These are phyloP conservation scores for Trametes polyzona DNA, from an alignment of 1,284 basidiomycete species.

Conservation along the genomic window DNA sequence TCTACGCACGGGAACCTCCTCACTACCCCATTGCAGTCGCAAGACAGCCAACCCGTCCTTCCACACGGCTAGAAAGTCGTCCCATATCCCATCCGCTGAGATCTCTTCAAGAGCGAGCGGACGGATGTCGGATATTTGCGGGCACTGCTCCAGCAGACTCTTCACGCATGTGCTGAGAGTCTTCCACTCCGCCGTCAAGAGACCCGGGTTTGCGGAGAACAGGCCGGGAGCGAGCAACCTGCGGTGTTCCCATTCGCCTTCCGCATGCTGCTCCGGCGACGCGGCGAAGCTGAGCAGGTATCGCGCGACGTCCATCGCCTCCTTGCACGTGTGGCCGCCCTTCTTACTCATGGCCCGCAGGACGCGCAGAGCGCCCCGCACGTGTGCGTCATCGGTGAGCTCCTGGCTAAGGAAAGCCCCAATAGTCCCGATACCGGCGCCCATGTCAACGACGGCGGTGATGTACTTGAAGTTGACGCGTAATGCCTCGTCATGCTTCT, in stretches of 20 bases:
- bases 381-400: constrained; percentile 41
- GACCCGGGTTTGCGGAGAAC: constrained; percentile 60
- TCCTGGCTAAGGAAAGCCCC: constrained; percentile 51
- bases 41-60: constrained; percentile 49
- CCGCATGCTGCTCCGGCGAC: not conserved
- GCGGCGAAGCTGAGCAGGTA: constrained; percentile 46
- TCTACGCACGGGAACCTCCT: constrained; percentile 45
- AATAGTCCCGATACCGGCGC: constrained; percentile 59
- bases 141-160: constrained; percentile 55
- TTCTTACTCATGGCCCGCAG: constrained; percentile 59
- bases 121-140: constrained; percentile 54
- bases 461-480: constrained; percentile 49
- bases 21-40: constrained; percentile 42
- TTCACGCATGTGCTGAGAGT: constrained; percentile 49
- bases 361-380: constrained; percentile 49
- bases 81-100: constrained; percentile 54
- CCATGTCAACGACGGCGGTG: constrained; percentile 58
- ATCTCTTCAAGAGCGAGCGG: constrained; percentile 60
- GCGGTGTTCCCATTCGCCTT: constrained; percentile 47
- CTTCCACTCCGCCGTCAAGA: constrained; percentile 63
- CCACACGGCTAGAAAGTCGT: constrained; percentile 60
- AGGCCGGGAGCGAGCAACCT: constrained; percentile 57
- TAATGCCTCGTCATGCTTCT: constrained; percentile 39
- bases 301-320: constrained; percentile 55
- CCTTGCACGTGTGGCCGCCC: constrained; percentile 50